Conservation (phyloP, 768 basidiomycete genomes). For the Suillus decipiens region DNA sequence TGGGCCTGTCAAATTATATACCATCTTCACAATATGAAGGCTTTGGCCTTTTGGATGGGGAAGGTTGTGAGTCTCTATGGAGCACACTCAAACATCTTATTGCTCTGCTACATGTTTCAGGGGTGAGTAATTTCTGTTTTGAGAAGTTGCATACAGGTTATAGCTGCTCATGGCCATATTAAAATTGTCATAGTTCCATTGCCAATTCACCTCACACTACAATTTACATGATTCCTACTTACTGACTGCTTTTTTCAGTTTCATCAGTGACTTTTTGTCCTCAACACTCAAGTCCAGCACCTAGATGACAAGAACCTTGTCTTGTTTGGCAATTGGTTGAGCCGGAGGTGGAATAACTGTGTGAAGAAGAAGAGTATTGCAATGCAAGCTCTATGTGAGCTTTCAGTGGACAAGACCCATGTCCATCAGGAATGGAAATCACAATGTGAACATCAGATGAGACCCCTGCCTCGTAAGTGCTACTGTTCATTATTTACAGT, state of each 20-base stretch:
- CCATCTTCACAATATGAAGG: slow-evolving; percentile 11
- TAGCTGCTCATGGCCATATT: slow-evolving; percentile 14
- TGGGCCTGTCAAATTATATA: slow-evolving; percentile 13
- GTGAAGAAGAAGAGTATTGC: slow-evolving; percentile 11
- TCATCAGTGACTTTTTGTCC: slow-evolving; percentile 29
- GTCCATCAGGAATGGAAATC: slow-evolving; percentile 10
- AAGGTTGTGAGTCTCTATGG: slow-evolving; percentile 32
- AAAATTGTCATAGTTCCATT: neutral
- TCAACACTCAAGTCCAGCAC: slow-evolving; percentile 29
- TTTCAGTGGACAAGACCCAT: neutral
- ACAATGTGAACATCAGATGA: slow-evolving; percentile 10
- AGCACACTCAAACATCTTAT: slow-evolving; percentile 23
- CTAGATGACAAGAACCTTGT: slow-evolving; percentile 14
- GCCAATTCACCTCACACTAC: neutral
- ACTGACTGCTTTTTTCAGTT: slow-evolving; percentile 18
- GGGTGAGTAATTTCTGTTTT: slow-evolving; percentile 18
- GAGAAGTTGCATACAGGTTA: neutral
- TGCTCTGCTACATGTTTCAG: slow-evolving; percentile 18
- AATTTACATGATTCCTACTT: slow-evolving; percentile 18
- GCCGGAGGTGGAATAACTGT: slow-evolving; percentile 10
- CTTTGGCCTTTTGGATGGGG: slow-evolving; percentile 31
- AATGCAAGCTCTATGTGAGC: neutral
- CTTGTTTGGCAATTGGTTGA: slow-evolving; percentile 19
- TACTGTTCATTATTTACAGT: neutral
- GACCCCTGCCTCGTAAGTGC: neutral